Percentiles rank a stretch among this genome's conserved stretches.
These are phyloP conservation scores for Psidium guajava DNA, from an alignment of 345 rosid species.

Conservation along the genomic window DNA sequence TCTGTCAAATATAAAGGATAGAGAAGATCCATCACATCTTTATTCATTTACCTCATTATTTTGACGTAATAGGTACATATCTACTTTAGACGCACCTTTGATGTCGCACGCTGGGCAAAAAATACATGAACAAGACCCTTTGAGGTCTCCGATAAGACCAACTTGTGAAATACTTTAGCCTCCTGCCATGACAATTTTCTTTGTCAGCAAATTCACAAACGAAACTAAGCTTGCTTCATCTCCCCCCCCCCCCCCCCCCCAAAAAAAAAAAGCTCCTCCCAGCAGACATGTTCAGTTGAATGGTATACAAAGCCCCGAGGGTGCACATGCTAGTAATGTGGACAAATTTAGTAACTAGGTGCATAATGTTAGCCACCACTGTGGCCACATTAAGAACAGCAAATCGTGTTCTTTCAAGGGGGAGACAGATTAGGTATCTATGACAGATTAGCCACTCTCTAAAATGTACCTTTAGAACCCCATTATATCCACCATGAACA, in stretches of 20 bases:
- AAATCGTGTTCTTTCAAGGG: neutral
- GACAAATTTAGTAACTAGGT: neutral
- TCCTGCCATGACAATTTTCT: constrained; percentile 45
- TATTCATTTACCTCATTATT: neutral
- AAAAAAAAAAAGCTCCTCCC: neutral
- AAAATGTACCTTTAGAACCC: constrained; percentile 62
- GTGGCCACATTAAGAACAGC: neutral
- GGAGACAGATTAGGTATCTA: neutral
- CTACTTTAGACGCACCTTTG: constrained; percentile 42
- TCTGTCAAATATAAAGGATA: neutral
- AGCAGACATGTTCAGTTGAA: neutral
- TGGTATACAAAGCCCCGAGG: neutral
- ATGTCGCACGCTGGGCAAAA: constrained; percentile 77
- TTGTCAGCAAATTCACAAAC: neutral
- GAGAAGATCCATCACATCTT: neutral
- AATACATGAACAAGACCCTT: constrained; percentile 83
- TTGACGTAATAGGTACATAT: neutral
- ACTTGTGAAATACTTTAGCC: constrained; percentile 60
- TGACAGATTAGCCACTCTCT: neutral
- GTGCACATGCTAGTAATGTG: neutral
- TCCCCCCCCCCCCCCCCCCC: no score
- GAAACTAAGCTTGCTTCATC: neutral
- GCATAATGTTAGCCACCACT: neutral
- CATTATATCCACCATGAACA: constrained; percentile 83
- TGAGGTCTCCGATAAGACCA: constrained; percentile 64